Base-by-base conservation (phyloP, 208 protist species). In the Hexamita inflata region DNA sequence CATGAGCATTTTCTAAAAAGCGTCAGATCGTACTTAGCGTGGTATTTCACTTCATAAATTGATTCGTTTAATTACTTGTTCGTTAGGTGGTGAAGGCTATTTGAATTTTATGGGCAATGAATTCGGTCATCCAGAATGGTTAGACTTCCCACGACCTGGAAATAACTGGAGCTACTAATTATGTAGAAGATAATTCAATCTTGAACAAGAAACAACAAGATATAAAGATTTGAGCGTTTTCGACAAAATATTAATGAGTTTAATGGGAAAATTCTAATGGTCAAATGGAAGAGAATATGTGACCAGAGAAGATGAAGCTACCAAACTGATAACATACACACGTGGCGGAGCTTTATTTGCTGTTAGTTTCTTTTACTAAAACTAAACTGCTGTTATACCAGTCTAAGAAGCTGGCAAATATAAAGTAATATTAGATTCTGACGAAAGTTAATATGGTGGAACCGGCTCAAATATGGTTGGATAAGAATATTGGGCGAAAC, bases 41-140 rank as follows among this genome's bases (percentile, higher is more conserved):
- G 89, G 88, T 39, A 82, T 94, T 35, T 73, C 83, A 29, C 74
- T 92, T 19, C 88, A 90, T 74, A 91, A 91, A 74, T 35, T 91
- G 64, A 88, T 90, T 57, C 77, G 87, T 4, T 59, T 92, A 0
- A 64, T 93, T 9, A 92, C 89, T 0, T 78, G 73, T 0, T 57
- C 77, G 1, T 70, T 92, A 28, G 89, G 86, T 45, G 81, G 81
- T 39, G 79, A 84, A 66, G 79, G 59, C 40, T 83, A 82, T 64
- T 35, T 82, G 0, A 67, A 39, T 7, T 87, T 86, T 32, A 88
- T 90, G 85, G 88, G 91, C 38, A 94, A 93, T 78, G 91, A 94
- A 76, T 94, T 91, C 77, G 91, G 90, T 24, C 91, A 94, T 77
- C 91, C 91, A 34, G 90, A 93, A 75, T 94, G 91, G 91, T 82